A percentile compares a stretch with the other conserved stretches of the same genome.
These are phyloP conservation scores for Apophysomyces ossiformis DNA, from an alignment of 371 early-diverging fungal species.

Conservation along the genomic window DNA sequence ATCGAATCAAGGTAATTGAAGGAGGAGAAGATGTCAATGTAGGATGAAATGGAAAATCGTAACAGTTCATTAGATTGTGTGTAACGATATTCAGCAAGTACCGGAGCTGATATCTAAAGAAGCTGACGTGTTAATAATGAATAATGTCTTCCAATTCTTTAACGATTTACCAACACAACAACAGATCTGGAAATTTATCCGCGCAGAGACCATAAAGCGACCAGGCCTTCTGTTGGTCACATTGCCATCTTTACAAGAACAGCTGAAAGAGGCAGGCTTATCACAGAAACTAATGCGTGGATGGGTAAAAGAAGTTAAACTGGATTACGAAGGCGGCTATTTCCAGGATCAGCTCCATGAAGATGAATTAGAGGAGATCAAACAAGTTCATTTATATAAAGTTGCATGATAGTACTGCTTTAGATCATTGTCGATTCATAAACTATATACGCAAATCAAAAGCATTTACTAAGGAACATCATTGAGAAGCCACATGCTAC, in stretches of 20 bases:
- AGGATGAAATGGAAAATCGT: neutral
- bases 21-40: neutral
- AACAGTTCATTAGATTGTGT: slow-evolving; percentile 37
- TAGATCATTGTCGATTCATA: neutral
- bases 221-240: slow-evolving; percentile 59
- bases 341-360: slow-evolving; percentile 44
- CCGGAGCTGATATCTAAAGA: slow-evolving; percentile 47
- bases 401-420: slow-evolving; percentile 43
- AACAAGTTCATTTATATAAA: slow-evolving; percentile 65
- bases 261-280: slow-evolving; percentile 59
- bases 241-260: slow-evolving; percentile 63
- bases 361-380: slow-evolving; percentile 65
- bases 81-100: slow-evolving; percentile 54
- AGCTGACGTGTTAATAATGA: slow-evolving; percentile 64
- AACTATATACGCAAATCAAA: neutral
- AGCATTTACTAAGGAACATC: too few relatives aligned
- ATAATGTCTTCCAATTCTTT: slow-evolving; percentile 73
- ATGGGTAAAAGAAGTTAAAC: slow-evolving; percentile 54
- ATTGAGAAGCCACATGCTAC: too few relatives aligned
- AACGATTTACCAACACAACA: slow-evolving; percentile 55
- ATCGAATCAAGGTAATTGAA: slow-evolving; percentile 56
- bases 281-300: slow-evolving; percentile 47
- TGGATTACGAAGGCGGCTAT: slow-evolving; percentile 50
- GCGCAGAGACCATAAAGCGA: slow-evolving; percentile 49
- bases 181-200: slow-evolving; percentile 63